A percentile compares a stretch with the other conserved stretches of the same genome.
Evolutionary conservation across 108 stramenopile species (phyloP).

Genomic region (Cyclostephanos tholiformis): DNA sequence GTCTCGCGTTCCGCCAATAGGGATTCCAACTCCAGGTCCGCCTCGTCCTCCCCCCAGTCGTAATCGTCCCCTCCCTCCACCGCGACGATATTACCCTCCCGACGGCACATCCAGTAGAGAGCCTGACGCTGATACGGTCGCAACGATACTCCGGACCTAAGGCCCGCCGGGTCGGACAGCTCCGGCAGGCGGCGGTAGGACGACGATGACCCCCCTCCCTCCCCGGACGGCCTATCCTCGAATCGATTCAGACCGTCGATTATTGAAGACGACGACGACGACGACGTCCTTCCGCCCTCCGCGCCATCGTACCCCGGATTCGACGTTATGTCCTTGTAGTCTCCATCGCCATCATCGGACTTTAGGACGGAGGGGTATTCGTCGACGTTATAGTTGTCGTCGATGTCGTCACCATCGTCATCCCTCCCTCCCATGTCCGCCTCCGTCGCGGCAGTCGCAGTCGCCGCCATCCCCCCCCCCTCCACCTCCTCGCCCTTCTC

Average conservation of each 20-base stretch:
- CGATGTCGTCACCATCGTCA: conserved; percentile 22
- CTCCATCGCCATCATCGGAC: conserved; percentile 28
- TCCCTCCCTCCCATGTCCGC: conserved; percentile 1
- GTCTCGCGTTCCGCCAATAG: conserved; percentile 37
- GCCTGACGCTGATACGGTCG: conserved; percentile 81
- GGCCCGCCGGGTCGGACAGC: conserved; percentile 58
- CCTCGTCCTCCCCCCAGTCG: conserved; percentile 6
- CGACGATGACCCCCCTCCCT: not conserved
- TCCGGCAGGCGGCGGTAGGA: conserved; percentile 35
- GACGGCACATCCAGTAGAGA: conserved; percentile 78
- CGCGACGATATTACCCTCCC: conserved; percentile 46
- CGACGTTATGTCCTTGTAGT: not conserved
- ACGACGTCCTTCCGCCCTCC: conserved; percentile 24
- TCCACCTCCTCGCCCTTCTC: conserved; percentile 68
- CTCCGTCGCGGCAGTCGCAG: conserved; percentile 3
- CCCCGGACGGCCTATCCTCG: not conserved
- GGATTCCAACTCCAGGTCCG: conserved; percentile 17
- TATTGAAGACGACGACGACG: conserved; percentile 31
- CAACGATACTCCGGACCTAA: conserved; percentile 44
- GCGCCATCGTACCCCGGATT: not conserved
- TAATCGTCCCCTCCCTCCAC: conserved; percentile 37
- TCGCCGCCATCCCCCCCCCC: conserved; percentile 21
- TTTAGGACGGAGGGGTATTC: no score
- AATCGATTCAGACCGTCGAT: conserved; percentile 29
- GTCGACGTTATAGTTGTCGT: conserved; percentile 16